Evolutionary conservation across 2,329 filamentous ascomycete genomes (phyloP).

Genomic region (Pseudocercospora vitis): DNA sequence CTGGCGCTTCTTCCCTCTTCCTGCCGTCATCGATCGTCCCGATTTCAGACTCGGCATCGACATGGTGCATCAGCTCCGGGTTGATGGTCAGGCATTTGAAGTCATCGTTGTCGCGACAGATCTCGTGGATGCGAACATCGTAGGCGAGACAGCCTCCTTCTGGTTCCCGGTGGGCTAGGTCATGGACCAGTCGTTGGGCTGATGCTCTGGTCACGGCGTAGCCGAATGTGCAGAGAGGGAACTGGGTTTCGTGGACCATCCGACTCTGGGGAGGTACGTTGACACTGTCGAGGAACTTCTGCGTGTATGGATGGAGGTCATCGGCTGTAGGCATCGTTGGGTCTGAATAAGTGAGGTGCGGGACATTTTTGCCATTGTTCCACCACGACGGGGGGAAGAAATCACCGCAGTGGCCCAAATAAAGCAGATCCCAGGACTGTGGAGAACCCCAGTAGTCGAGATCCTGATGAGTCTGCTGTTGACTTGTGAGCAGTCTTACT

Average conservation of each 20-base stretch:
- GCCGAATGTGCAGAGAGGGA: constrained; percentile 48
- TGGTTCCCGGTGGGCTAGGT: constrained; percentile 39
- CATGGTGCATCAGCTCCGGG: constrained; percentile 46
- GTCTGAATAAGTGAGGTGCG: constrained; percentile 33
- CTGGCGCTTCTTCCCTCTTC: constrained; percentile 9
- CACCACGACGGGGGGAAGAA: constrained; percentile 35
- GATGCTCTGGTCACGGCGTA: constrained; percentile 45
- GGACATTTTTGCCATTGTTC: neutral
- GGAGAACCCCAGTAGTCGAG: constrained; percentile 43
- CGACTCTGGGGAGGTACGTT: constrained; percentile 41
- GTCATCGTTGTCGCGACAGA: constrained; percentile 38
- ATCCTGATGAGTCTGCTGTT: constrained; percentile 30
- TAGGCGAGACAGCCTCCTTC: constrained; percentile 40
- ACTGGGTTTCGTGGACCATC: constrained; percentile 44
- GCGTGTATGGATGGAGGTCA: constrained; percentile 42
- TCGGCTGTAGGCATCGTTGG: constrained; percentile 39
- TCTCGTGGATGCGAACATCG: constrained; percentile 43
- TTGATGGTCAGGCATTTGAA: constrained; percentile 41
- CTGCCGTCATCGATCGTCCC: constrained; percentile 32
- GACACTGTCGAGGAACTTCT: constrained; percentile 39
- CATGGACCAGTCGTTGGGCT: constrained; percentile 36
- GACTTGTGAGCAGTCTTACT: constrained; percentile 36
- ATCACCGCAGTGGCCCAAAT: constrained; percentile 47
- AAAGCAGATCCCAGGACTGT: constrained; percentile 42
- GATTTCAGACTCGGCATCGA: constrained; percentile 40